phyloP scores from a whole-genome alignment of 495 filamentous ascomycete genomes.

The Penicillium bovifimosum region DNA sequence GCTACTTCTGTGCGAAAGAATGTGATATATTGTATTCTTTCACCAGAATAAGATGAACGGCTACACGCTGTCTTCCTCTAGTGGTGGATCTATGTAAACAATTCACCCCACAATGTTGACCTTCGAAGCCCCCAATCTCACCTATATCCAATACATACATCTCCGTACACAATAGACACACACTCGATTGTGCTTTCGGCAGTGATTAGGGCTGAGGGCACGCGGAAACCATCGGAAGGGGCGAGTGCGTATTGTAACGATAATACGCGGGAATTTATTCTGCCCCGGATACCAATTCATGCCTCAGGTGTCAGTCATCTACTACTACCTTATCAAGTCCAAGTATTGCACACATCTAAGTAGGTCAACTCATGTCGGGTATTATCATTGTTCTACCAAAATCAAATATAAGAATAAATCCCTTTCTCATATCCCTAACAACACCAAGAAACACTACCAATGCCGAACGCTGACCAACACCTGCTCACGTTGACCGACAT shows the following conservation, averaged over 20 bases:
- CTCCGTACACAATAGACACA: too few relatives aligned
- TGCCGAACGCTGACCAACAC: conserved; percentile 41
- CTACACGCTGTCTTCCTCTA: background rate
- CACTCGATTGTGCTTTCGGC: conserved; percentile 9
- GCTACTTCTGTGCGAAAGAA: conserved; percentile 18
- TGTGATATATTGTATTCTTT: conserved; percentile 6
- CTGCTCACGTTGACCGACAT: conserved; percentile 34
- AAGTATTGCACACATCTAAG: too few relatives aligned
- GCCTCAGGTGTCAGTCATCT: background rate
- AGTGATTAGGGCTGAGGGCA: conserved; percentile 32
- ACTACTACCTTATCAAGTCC: too few relatives aligned
- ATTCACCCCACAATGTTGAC: too few relatives aligned
- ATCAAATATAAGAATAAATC: background rate
- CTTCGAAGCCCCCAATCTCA: background rate
- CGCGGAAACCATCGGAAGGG: conserved; percentile 25
- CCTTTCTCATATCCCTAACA: background rate
- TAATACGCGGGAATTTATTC: conserved; percentile 13
- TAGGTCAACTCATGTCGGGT: background rate
- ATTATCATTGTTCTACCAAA: conserved; percentile 1
- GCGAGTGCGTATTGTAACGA: conserved; percentile 22
- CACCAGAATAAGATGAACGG: background rate
- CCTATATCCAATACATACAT: background rate
- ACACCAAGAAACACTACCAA: conserved; percentile 26
- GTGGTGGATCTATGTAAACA: too few relatives aligned
- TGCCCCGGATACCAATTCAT: conserved; percentile 1